These are phyloP conservation scores for Clarireedia homoeocarpa DNA, from an alignment of 2,329 filamentous ascomycete genomes.

Conservation along the genomic window DNA sequence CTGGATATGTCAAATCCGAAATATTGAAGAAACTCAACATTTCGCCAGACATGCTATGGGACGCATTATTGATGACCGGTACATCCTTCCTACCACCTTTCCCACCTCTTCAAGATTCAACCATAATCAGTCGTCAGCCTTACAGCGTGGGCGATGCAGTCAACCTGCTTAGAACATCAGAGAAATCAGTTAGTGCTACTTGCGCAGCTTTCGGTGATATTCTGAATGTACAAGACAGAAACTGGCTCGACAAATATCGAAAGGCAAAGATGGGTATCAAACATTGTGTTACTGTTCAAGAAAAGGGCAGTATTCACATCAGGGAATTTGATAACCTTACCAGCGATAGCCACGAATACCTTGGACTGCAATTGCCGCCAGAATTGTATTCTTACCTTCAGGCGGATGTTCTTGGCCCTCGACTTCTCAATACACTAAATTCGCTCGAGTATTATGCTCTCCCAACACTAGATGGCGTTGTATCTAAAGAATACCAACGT, in stretches of 20 bases:
- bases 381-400: constrained; percentile 90
- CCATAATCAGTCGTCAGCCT: constrained; percentile 43
- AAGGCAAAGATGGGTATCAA: constrained; percentile 79
- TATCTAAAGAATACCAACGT: constrained; percentile 70
- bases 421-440: constrained; percentile 74
- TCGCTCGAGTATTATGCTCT: constrained; percentile 69
- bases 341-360: constrained; percentile 77
- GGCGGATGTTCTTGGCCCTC: constrained; percentile 69
- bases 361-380: constrained; percentile 81
- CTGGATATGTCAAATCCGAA: constrained; percentile 54
- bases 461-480: constrained; percentile 79
- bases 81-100: constrained; percentile 73
- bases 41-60: constrained; percentile 67
- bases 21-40: constrained; percentile 62
- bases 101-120: constrained; percentile 61
- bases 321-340: constrained; percentile 68
- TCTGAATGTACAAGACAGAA: constrained; percentile 57
- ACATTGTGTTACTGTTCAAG: constrained; percentile 70
- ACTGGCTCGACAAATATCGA: constrained; percentile 80
- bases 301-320: constrained; percentile 61
- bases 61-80: constrained; percentile 76
- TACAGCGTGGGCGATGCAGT: constrained; percentile 65
- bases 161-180: constrained; percentile 63
- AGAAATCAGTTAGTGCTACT: constrained; percentile 63
- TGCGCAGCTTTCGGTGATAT: constrained; percentile 77